Evolutionary conservation across 768 basidiomycete species (phyloP), one percentile per base, ranked within the genome.

Genomic region (Hypholoma fasciculare): DNA sequence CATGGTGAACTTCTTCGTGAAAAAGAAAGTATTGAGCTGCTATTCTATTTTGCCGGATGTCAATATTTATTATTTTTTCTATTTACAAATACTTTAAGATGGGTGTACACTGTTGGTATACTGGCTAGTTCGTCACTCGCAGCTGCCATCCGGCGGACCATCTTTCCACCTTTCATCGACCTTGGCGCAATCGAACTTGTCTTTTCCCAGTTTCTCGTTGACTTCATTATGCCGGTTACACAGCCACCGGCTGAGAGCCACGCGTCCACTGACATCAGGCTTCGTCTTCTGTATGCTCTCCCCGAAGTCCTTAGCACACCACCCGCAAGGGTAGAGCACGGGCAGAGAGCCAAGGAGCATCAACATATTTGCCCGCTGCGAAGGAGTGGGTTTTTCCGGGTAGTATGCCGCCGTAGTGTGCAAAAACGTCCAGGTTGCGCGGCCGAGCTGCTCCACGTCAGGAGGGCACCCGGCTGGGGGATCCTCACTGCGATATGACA

Each of bases 361-460:
- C 36, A 92, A 76, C 95, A 98, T 98, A 62, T 91, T 87, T 27
- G 85, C 81, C 57, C 90, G 88, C 65, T 96, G 93, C 6, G 76
- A 75, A 1, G 86, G 78, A 0, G 88, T 84, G 0, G 96, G 93
- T 14, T 76, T 73, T n/a, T 88, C 85, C 26, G 96, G 95, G 74
- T 95, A 98, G 73, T 98, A 97, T 19, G 96, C 94, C 0, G 95
- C 96, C 5, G 96, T 89, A 8, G 94, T 88, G 68, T 98, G 96
- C 34, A 98, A 79, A 82, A 98, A 98, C 14, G 94, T 89, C 96
- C 96, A 98, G 1, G 96, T 96, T 46, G 96, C 90, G 49, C 87
- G 86, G 2, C 96, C 96, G 49, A 98, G 87, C 58, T 86, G 80
- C 68, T 95, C 93, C 46, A 88, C 88, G 72, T 98, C 96, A 0